Evolutionary conservation across 345 rosid genomes (phyloP).

Genomic region (Populus deltoides): DNA sequence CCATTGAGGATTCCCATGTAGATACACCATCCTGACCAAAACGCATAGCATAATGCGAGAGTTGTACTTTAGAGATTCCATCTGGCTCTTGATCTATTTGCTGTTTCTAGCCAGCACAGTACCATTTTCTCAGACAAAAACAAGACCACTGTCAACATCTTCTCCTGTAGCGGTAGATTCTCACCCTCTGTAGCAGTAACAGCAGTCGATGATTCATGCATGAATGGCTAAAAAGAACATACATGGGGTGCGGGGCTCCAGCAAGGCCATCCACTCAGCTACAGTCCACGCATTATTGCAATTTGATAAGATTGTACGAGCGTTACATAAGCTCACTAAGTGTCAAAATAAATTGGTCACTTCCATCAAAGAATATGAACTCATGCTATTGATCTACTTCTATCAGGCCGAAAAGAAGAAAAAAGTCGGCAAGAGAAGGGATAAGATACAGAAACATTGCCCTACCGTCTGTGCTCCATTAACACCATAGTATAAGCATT

Average conservation of each 20-base stretch:
- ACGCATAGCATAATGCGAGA: not conserved
- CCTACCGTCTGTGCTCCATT: no score
- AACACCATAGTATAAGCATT: not conserved
- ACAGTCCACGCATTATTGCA: constrained; percentile 1
- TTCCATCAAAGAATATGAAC: not conserved
- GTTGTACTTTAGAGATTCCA: not conserved
- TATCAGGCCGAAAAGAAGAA: not conserved
- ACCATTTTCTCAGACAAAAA: constrained; percentile 22
- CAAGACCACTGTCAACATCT: constrained; percentile 12
- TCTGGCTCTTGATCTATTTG: not conserved
- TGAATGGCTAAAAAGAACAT: not conserved
- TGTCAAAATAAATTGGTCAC: constrained; percentile 1
- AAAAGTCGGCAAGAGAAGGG: not conserved
- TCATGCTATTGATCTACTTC: not conserved
- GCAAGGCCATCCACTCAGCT: constrained; percentile 3
- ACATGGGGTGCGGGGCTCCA: constrained; percentile 3
- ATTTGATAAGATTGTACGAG: not conserved
- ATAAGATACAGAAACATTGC: not conserved
- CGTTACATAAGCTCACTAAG: not conserved
- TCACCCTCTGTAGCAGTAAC: not conserved
- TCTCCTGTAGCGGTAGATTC: constrained; percentile 12
- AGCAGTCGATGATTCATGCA: not conserved
- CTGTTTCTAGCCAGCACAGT: not conserved
- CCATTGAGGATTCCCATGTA: constrained; percentile 22
- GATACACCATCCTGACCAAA: constrained; percentile 21